Conservation (phyloP, 208 protist species). For the Jaenimonas drosophilae region DNA sequence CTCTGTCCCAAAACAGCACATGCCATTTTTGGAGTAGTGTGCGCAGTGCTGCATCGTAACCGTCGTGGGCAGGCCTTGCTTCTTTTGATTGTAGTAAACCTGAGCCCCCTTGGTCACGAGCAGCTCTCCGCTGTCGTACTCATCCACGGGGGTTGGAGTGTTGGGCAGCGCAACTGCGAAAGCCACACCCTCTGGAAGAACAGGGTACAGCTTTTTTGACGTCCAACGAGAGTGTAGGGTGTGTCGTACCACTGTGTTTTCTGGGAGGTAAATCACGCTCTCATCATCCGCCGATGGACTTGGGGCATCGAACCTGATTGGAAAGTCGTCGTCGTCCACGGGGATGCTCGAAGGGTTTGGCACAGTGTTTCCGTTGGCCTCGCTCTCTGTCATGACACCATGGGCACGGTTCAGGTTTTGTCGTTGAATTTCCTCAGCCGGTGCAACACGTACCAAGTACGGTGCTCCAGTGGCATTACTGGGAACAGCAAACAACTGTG, state of each 20-base stretch:
- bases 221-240: conserved; percentile 67
- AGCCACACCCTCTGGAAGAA: conserved; percentile 29
- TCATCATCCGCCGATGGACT: conserved; percentile 1
- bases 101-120: conserved; percentile 54
- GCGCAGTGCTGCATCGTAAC: conserved; percentile 75
- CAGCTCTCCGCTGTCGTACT: conserved; percentile 40
- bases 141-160: conserved; percentile 53
- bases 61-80: conserved; percentile 27
- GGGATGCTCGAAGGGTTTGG: no score
- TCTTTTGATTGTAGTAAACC: conserved; percentile 51
- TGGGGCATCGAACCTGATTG: background rate
- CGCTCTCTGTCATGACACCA: no score
- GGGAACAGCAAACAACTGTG: conserved; percentile 27
- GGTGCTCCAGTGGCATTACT: conserved; percentile 67
- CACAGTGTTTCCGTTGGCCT: no score
- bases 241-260: conserved; percentile 39
- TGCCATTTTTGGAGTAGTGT: conserved; percentile 71
- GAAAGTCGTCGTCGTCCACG: no score
- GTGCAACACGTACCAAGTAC: conserved; percentile 15
- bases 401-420: background rate
- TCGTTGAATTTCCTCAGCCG: conserved; percentile 16
- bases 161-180: conserved; percentile 61
- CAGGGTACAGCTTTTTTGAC: conserved; percentile 30
- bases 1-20: conserved; percentile 68
- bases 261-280: conserved; percentile 20